Conservation (phyloP, 2,329 filamentous ascomycete genomes). For the Rhynchosporium agropyri region DNA sequence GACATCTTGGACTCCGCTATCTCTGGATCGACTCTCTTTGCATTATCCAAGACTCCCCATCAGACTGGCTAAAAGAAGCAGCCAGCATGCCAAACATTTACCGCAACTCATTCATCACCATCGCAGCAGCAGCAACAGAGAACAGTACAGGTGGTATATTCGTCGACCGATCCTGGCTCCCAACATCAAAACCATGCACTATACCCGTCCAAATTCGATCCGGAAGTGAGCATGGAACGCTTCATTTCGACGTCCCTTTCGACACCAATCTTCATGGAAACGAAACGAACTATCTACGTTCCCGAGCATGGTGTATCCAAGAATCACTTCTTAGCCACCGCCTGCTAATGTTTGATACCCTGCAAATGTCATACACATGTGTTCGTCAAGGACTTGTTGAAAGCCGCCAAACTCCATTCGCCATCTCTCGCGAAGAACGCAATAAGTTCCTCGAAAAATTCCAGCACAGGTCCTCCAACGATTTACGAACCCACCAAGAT, state of each 20-base stretch:
- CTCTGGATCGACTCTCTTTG: conserved; percentile 40
- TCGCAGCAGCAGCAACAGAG: conserved; percentile 14
- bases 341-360: conserved; percentile 13
- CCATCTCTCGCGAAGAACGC: conserved; percentile 1
- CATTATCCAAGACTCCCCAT: conserved; percentile 34
- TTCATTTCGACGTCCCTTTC: conserved; percentile 14
- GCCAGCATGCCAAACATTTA: conserved; percentile 19
- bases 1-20: conserved; percentile 29
- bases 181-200: not conserved
- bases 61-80: conserved; percentile 25
- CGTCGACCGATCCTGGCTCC: not conserved
- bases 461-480: not conserved
- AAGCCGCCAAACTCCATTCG: conserved; percentile 2
- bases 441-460: conserved; percentile 10
- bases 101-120: conserved; percentile 9
- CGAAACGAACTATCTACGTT: conserved; percentile 11
- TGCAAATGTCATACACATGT: conserved; percentile 19
- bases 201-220: not conserved
- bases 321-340: conserved; percentile 21
- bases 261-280: not conserved
- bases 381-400: conserved; percentile 6
- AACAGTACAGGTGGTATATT: conserved; percentile 8
- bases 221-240: not conserved
- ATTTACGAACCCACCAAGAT: too few relatives aligned
- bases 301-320: conserved; percentile 23